A percentile compares a stretch with the other conserved stretches of the same genome.
Conservation (phyloP, 2,329 filamentous ascomycete species). For the Colletotrichum sp. region DNA sequence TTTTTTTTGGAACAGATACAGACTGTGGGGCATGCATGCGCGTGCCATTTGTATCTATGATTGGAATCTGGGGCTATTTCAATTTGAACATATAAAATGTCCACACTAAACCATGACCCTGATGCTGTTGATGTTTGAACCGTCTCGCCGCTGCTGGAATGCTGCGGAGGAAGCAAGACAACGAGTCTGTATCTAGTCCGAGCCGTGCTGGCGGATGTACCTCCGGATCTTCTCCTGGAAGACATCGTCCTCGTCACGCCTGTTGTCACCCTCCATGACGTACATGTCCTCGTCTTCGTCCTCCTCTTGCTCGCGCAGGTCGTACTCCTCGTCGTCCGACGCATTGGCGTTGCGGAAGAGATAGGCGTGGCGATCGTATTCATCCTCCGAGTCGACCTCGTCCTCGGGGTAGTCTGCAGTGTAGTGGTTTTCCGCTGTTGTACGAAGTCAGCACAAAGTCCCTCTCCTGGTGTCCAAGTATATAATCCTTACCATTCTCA, state of each 20-base stretch:
- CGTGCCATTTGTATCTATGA: not conserved
- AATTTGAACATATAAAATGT: not conserved
- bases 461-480: not conserved
- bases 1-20: not conserved
- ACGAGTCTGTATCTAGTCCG: not conserved
- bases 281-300: slow-evolving; percentile 37
- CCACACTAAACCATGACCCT: not conserved
- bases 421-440: slow-evolving; percentile 76
- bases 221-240: slow-evolving; percentile 27
- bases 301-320: slow-evolving; percentile 42
- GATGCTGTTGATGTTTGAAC: not conserved
- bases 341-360: slow-evolving; percentile 57
- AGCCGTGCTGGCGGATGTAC: slow-evolving; percentile 23
- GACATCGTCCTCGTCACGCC: slow-evolving; percentile 31
- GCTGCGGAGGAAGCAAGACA: not conserved
- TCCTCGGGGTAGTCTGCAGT: slow-evolving; percentile 83
- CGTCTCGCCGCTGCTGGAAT: not conserved
- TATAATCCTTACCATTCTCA: slow-evolving; percentile 60
- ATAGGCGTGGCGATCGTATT: slow-evolving; percentile 59
- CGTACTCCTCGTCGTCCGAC: slow-evolving; percentile 61
- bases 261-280: slow-evolving; percentile 42
- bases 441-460: not conserved
- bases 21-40: not conserved
- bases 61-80: not conserved
- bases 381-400: slow-evolving; percentile 71